Evolutionary conservation across 805 yeast genomes (phyloP).

Genomic region (Candida anglica): DNA sequence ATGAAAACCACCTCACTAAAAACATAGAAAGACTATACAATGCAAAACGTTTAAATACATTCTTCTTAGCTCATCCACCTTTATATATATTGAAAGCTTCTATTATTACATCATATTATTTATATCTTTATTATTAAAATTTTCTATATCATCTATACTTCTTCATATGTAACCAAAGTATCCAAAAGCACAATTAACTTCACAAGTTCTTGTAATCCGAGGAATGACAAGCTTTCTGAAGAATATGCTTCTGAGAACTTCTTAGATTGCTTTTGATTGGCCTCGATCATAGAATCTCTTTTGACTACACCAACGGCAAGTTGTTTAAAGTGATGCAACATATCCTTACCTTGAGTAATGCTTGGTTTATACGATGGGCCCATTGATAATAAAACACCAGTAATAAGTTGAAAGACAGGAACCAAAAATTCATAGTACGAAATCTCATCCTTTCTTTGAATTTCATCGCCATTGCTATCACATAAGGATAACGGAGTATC

Average conservation of each 20-base stretch:
- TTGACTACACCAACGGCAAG: slow-evolving; percentile 61
- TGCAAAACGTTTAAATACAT: background rate
- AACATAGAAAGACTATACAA: background rate
- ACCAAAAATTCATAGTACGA: slow-evolving; percentile 65
- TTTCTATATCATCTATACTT: too few species aligned
- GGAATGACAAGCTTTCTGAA: slow-evolving; percentile 23
- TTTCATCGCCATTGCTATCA: slow-evolving; percentile 8
- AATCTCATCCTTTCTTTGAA: slow-evolving; percentile 22
- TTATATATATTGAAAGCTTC: background rate
- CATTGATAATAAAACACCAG: slow-evolving; percentile 65
- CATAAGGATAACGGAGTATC: slow-evolving; percentile 46
- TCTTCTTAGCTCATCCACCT: background rate
- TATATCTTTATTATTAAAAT: too few species aligned
- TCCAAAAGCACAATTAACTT: slow-evolving; percentile 51
- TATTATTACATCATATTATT: too few species aligned
- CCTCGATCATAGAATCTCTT: slow-evolving; percentile 43
- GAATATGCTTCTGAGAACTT: slow-evolving; percentile 10
- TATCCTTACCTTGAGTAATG: slow-evolving; percentile 45
- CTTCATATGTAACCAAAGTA: slow-evolving; percentile 27
- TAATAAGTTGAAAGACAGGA: slow-evolving; percentile 70
- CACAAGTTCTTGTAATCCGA: slow-evolving; percentile 50
- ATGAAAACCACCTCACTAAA: too few species aligned
- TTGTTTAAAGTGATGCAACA: slow-evolving; percentile 50
- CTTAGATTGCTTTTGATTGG: slow-evolving; percentile 9
- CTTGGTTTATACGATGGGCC: slow-evolving; percentile 72